Evolutionary conservation across 768 basidiomycete genomes (phyloP).

Genomic region (Tricholoma matsutake): DNA sequence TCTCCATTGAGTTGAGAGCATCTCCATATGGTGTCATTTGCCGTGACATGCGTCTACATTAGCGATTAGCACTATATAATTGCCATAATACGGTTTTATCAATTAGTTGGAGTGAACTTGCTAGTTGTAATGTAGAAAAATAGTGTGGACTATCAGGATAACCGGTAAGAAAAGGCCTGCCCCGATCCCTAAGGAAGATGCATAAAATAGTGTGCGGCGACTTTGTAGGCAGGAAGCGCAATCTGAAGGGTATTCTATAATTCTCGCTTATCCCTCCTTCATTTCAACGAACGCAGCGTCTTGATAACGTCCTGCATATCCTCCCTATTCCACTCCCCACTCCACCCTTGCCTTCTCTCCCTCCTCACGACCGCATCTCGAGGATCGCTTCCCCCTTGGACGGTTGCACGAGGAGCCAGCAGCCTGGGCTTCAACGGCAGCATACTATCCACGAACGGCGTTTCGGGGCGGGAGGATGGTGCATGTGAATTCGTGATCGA

Average conservation of each 20-base stretch:
- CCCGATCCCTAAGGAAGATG: neutral
- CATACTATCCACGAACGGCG: constrained; percentile 10
- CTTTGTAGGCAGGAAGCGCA: neutral
- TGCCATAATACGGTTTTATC: neutral
- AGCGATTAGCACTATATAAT: neutral
- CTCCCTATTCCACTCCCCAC: constrained; percentile 32
- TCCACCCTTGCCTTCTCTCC: constrained; percentile 27
- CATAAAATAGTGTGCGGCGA: neutral
- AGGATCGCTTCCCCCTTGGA: neutral
- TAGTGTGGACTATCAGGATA: neutral
- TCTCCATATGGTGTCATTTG: neutral
- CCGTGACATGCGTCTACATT: neutral
- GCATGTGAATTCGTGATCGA: constrained; percentile 5
- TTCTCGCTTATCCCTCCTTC: neutral
- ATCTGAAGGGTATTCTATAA: neutral
- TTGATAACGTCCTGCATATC: constrained; percentile 24
- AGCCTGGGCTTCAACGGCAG: constrained; percentile 1
- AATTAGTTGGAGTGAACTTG: neutral
- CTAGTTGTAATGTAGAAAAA: neutral
- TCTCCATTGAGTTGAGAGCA: neutral
- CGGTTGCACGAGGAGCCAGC: neutral
- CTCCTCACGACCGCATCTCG: constrained; percentile 9
- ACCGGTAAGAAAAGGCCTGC: neutral
- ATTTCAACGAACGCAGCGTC: constrained; percentile 17
- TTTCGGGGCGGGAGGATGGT: constrained; percentile 8